Evolutionary conservation across 2,329 filamentous ascomycete species (phyloP), one percentile per base, ranked within the genome.

Genomic region (Cordyceps cateniannulata): DNA sequence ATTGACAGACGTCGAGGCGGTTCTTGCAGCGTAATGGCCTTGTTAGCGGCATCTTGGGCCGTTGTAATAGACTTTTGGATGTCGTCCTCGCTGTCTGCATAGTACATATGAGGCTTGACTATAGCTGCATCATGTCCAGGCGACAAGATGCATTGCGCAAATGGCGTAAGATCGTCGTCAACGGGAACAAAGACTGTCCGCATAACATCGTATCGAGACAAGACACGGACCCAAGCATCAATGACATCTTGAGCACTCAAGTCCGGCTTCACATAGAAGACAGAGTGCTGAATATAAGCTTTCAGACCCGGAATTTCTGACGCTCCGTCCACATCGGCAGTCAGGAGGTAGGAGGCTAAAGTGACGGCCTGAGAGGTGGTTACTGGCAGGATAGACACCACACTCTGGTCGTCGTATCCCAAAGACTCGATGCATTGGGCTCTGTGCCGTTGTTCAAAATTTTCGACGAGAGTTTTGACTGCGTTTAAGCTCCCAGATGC

Each of bases 281-380:
- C 32, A 10, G 32, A 14, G 32, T 53, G 50, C 50, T 53, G 50
- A 12, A 53, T 53, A 22, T 53, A 53, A n/a, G 50, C 50, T 42
- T 53, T 53, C 32, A 53, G 35, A 27, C 22, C 35, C 8, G 29
- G 50, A 25, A 42, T 24, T 24, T 22, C n/a, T 42, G 29, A 42
- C n/a, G n/a, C n/a, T 24, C 50, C 35, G 16, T 53, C 50, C 32
- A 42, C 35, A 27, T 53, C 35, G 32, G 50, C 35, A 42, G 50
- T 53, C 7, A 53, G 50, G 22, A 53, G 50, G 35, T 53, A 42
- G 22, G 50, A 53, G 10, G 50, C 29, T 25, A 53, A 53, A n/a
- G 50, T 53, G 32, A 53, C 29, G 50, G 50, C 50, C 32, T 53
- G 50, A 25, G 50, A 53, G 5, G 50, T 53, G 50, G 50, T 53